Base-by-base conservation (phyloP, 768 basidiomycete species). In the Termitomyces eurrhizus region DNA sequence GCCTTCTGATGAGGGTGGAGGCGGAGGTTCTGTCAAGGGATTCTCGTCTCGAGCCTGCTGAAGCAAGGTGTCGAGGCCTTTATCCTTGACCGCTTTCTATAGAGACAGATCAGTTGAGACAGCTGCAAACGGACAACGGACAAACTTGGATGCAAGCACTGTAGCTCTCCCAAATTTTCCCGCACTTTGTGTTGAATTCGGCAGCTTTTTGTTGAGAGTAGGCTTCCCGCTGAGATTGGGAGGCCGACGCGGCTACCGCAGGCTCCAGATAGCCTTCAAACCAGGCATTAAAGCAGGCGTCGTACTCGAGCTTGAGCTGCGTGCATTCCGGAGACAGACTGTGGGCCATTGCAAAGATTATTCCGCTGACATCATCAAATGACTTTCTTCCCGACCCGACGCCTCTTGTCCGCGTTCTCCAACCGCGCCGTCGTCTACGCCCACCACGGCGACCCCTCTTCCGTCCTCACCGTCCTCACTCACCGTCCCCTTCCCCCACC, bases 231-330 rank as follows among this genome's bases (percentile, higher is more conserved):
- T 81, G 75, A 56, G 80, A 76, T 13, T 73, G 63, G 7, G 71
- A 70, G 7, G 77, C 65, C 29, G 75, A 66, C 16, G 74, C 74
- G 14, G 78, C 73, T 18, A 89, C 78, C 11, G 85, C 87, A 9
- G 94, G 94, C 68, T 94, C 90, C 26, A 98, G 85, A 72, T 98
- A 99, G 12, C 92, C 93, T 73, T 97, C 95, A 66, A 99, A 95
- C 96, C 95, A 98, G 8, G 90, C 85, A 68, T 97, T 97, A 78
- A 98, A 98, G 78, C 95, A 98, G 0, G 90, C 79, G 73, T 98
- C 95, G 71, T 97, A 98, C 58, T 85, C 76, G 56, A 86, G 85
- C 73, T 98, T 98, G 60, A 96, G 80, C 0, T 91, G 88, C 6
- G 95, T 97, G 75, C 96, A 98, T 77, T 87, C 83, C 9, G 84